A percentile compares a stretch with the other conserved stretches of the same genome.
Conservation (phyloP, 164 flowering plant genomes). For the Annona squamosa region DNA sequence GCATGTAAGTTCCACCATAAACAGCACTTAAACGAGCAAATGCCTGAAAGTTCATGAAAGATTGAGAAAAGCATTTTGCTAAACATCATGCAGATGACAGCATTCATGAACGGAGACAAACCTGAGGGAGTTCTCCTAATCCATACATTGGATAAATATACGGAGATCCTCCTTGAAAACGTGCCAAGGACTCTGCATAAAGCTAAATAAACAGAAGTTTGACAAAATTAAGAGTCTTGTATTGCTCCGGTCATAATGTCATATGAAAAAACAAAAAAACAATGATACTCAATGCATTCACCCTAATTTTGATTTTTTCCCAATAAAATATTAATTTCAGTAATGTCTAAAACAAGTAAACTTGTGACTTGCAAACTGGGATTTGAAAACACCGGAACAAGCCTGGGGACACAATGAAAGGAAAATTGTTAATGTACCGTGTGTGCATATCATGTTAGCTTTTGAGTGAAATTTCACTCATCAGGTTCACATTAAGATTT, state of each 20-base stretch:
- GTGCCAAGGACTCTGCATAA: constrained; percentile 91
- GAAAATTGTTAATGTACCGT: too few relatives aligned
- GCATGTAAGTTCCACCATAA: constrained; percentile 99
- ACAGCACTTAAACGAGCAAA: constrained; percentile 98
- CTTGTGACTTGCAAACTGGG: too few relatives aligned
- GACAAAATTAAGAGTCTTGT: neutral
- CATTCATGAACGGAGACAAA: constrained; percentile 17
- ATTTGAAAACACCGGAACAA: too few relatives aligned
- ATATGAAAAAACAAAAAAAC: neutral
- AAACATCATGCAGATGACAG: neutral
- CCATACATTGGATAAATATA: constrained; percentile 94
- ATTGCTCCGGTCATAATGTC: neutral
- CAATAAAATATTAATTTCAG: too few relatives aligned
- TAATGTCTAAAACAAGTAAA: too few relatives aligned
- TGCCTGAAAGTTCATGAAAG: constrained; percentile 40
- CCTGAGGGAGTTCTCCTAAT: constrained; percentile 94
- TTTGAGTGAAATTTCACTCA: too few relatives aligned
- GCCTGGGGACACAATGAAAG: too few relatives aligned
- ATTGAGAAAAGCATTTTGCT: constrained; percentile 4
- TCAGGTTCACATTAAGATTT: too few relatives aligned
- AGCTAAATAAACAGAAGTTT: constrained; percentile 30
- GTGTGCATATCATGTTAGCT: too few relatives aligned
- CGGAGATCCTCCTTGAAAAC: constrained; percentile 94
- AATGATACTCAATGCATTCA: neutral
- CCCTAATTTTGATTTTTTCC: neutral